These are phyloP conservation scores for Phoma sp. DNA, from an alignment of 2,329 filamentous ascomycete genomes.

Conservation along the genomic window DNA sequence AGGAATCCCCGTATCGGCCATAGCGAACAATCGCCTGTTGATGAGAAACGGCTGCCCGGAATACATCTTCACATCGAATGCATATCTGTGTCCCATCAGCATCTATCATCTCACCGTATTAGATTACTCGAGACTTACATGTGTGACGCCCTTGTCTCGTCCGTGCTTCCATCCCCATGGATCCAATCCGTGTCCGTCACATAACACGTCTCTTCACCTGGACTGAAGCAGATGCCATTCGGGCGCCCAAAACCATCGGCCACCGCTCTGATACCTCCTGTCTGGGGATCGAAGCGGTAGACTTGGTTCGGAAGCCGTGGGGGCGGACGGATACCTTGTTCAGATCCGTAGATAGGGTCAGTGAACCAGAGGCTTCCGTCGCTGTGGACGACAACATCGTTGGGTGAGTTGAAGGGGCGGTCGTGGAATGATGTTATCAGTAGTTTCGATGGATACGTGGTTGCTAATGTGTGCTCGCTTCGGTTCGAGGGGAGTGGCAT, in stretches of 20 bases:
- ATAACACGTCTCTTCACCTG: slow-evolving; percentile 50
- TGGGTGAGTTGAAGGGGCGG: slow-evolving; percentile 51
- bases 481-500: slow-evolving; percentile 33
- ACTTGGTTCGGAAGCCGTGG: slow-evolving; percentile 34
- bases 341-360: slow-evolving; percentile 44
- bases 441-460: slow-evolving; percentile 12
- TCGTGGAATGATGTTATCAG: slow-evolving; percentile 53
- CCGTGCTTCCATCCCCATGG: slow-evolving; percentile 23
- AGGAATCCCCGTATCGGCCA: slow-evolving; percentile 27
- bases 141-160: slow-evolving; percentile 19
- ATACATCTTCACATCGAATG: slow-evolving; percentile 25
- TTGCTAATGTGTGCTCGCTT: background rate
- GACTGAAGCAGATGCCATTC: slow-evolving; percentile 53
- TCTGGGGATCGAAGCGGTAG: slow-evolving; percentile 50
- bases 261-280: slow-evolving; percentile 44
- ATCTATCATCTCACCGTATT: no score
- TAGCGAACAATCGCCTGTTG: slow-evolving; percentile 31
- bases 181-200: slow-evolving; percentile 50
- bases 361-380: slow-evolving; percentile 57
- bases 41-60: slow-evolving; percentile 20
- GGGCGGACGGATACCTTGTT: slow-evolving; percentile 30
- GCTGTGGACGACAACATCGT: slow-evolving; percentile 49
- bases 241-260: slow-evolving; percentile 50
- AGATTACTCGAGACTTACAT: slow-evolving; percentile 16
- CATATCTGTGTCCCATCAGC: slow-evolving; percentile 19